These are phyloP conservation scores for Aegle marmelos DNA, from an alignment of 345 rosid genomes.

Conservation along the genomic window DNA sequence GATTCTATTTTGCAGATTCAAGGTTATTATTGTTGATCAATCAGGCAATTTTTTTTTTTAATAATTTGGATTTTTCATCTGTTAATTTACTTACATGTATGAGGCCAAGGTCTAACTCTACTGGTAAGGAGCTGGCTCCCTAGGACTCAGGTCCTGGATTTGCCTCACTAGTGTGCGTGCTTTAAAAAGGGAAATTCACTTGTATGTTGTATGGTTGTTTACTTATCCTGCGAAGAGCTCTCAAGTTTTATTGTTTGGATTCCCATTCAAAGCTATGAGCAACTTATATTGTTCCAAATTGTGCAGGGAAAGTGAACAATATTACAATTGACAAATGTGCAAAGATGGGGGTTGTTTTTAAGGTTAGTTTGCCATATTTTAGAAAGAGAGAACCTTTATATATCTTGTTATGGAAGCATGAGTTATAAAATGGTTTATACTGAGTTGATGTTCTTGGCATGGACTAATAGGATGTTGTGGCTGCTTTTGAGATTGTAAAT, in stretches of 20 bases:
- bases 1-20: slow-evolving; percentile 93
- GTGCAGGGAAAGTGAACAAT: slow-evolving; percentile 93
- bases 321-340: slow-evolving; percentile 94
- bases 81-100: slow-evolving; percentile 5
- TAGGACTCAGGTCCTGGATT: too few species aligned
- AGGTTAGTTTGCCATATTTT: slow-evolving; percentile 47
- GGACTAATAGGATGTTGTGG: slow-evolving; percentile 81
- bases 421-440: slow-evolving; percentile 2
- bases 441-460: slow-evolving; percentile 16
- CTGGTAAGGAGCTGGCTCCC: too few species aligned
- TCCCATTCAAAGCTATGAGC: slow-evolving; percentile 11
- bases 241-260: neutral
- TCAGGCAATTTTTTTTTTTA: neutral
- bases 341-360: slow-evolving; percentile 86
- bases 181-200: too few species aligned
- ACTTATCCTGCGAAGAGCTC: neutral
- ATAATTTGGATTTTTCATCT: too few species aligned
- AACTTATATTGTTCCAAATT: slow-evolving; percentile 15
- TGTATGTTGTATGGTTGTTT: neutral
- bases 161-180: too few species aligned
- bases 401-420: neutral
- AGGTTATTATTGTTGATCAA: slow-evolving; percentile 37
- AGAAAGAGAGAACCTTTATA: neutral
- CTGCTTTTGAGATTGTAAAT: slow-evolving; percentile 97
- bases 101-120: too few species aligned